Base-by-base conservation (phyloP, 1,139 yeast species). In the Wickerhamomyces sp. region DNA sequence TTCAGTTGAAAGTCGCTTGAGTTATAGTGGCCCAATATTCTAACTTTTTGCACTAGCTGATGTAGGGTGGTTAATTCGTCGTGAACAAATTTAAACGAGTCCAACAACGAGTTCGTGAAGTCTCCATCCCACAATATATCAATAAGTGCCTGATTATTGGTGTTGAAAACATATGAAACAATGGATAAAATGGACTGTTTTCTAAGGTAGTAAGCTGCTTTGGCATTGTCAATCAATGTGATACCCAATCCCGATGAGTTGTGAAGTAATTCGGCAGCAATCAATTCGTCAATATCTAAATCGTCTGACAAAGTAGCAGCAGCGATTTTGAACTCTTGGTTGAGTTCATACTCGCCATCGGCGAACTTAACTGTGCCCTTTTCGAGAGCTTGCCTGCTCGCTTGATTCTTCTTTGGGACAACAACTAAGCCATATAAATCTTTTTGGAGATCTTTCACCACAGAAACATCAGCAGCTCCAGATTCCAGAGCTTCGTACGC, bases 151-250 rank as follows among this genome's bases (percentile, higher is more conserved):
- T 45, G 43, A 43, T 52, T 44, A 48, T 61, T 54, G 58, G 58
- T 44, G 57, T 70, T 55, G 21, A 79, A 60, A 30, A 80, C 62
- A 54, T 72, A 85, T 7, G 86, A 78, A 19, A 81, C 68, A 28
- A 87, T 77, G 51, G 84, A 86, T 36, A 90, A 61, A 17, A 89
- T 78, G 50, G 77, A 83, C 54, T 79, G 83, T 38, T 81, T 72
- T 50, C 97, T 72, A 40, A 77, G 63, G 55, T 79, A 86, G 56
- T 75, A 88, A 7, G 78, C 70, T n/a, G 84, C 75, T 48, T 81
- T 72, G 1, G 92, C 95, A 25, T 81, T 72, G 51, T 87, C 95
- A 5, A 73, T 54, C 19, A 81, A 67, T 2, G 73, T 65, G 7
- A 79, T 64, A 5, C 86, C 89, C 24, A 74, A 67, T 31, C 72